Percentiles rank a stretch among this genome's conserved stretches.
Evolutionary conservation across 495 filamentous ascomycete genomes (phyloP).

Genomic region (Aspergillus carlsbadensis): DNA sequence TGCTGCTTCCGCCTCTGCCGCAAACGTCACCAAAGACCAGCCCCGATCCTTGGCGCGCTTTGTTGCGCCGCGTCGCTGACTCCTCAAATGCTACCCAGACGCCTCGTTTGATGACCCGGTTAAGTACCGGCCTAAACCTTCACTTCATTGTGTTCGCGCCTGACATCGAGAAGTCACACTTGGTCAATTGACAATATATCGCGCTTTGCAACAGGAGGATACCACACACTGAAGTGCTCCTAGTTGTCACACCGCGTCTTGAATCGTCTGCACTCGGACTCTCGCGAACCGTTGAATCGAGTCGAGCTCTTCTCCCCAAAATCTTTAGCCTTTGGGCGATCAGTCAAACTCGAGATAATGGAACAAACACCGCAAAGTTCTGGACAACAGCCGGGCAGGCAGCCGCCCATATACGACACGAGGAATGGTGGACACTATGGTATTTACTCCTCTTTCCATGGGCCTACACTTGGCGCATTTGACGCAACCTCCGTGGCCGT

Average conservation of each 20-base stretch:
- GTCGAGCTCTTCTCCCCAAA: neutral
- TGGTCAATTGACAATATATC: neutral
- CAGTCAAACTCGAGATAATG: slow-evolving; percentile 37
- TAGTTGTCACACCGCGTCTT: neutral
- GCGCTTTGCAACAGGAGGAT: no score
- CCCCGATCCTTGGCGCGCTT: neutral
- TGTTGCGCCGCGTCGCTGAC: neutral
- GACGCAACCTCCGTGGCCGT: neutral
- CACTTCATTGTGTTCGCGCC: neutral
- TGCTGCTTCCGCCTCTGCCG: no score
- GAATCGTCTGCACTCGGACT: neutral
- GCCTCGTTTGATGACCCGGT: neutral
- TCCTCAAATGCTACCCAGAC: neutral
- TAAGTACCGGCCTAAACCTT: neutral
- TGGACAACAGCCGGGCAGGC: slow-evolving; percentile 56
- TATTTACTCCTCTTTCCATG: slow-evolving; percentile 31
- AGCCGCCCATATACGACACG: slow-evolving; percentile 73
- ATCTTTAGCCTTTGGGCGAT: neutral
- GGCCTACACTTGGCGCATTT: neutral
- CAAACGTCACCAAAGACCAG: neutral
- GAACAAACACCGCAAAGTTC: slow-evolving; percentile 54
- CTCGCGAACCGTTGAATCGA: neutral
- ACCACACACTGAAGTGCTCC: neutral
- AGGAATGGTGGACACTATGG: slow-evolving; percentile 86
- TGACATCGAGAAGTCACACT: neutral